phyloP scores from a whole-genome alignment of 2,329 filamentous ascomycete genomes.

The Fusarium sterilihyphosum region DNA sequence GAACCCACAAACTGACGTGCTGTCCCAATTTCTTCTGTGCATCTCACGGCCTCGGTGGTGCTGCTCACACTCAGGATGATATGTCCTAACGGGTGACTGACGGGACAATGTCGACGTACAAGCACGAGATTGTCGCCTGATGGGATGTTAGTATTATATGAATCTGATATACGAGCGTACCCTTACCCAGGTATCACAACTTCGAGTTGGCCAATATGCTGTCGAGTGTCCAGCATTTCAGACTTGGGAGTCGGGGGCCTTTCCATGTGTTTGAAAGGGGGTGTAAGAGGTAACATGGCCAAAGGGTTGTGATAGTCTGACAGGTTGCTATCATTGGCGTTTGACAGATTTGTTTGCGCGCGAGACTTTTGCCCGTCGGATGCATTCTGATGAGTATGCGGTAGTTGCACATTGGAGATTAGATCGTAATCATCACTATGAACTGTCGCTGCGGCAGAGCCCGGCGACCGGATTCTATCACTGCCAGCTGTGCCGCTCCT shows the following conservation, averaged over 20 bases:
- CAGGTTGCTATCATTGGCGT: not conserved
- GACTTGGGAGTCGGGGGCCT: not conserved
- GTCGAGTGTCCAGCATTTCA: not conserved
- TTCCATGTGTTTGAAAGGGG: conserved; percentile 2
- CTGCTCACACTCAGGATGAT: not conserved
- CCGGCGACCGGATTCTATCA: conserved; percentile 34
- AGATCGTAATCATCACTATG: conserved; percentile 50
- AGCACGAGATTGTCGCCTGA: not conserved
- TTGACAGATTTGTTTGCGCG: not conserved
- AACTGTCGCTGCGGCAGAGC: conserved; percentile 48
- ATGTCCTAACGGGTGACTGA: not conserved
- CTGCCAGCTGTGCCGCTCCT: not conserved
- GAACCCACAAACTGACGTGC: not conserved
- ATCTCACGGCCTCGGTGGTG: conserved; percentile 21
- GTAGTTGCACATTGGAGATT: not conserved
- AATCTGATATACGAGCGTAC: not conserved
- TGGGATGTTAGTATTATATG: not conserved
- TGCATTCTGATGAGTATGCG: not conserved
- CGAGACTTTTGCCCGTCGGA: not conserved
- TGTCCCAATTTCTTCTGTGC: conserved; percentile 11
- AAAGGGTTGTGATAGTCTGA: conserved; percentile 23
- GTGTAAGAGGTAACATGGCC: conserved; percentile 32
- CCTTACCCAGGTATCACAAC: not conserved
- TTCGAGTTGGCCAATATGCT: not conserved
- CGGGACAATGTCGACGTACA: not conserved